These are phyloP conservation scores for Thraustochytrium striatum DNA, from an alignment of 352 stramenopile genomes.

Conservation along the genomic window DNA sequence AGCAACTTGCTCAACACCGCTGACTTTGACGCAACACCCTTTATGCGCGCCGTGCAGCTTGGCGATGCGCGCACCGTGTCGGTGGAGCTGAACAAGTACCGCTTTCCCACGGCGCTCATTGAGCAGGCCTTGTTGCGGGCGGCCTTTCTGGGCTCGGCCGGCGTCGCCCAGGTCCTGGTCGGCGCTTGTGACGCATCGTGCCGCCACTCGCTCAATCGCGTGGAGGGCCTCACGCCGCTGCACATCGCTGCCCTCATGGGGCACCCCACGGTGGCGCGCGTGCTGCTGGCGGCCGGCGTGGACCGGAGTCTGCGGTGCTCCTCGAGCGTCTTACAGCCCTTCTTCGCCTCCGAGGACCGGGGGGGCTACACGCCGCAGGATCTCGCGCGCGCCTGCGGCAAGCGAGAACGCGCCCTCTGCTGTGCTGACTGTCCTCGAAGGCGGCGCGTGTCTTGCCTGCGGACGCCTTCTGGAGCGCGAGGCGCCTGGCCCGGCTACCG, in stretches of 20 bases:
- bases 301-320: background rate
- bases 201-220: background rate
- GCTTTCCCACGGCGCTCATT: background rate
- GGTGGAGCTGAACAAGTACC: slow-evolving; percentile 19
- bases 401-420: background rate
- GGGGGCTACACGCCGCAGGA: background rate
- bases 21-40: slow-evolving; percentile 27
- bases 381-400: background rate
- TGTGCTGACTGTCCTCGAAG: slow-evolving; percentile 3
- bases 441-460: slow-evolving; percentile 1
- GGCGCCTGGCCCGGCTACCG: background rate
- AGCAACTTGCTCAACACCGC: slow-evolving; percentile 22
- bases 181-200: slow-evolving; percentile 26
- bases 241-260: slow-evolving; percentile 36
- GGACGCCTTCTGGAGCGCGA: slow-evolving; percentile 9
- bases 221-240: slow-evolving; percentile 39
- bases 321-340: background rate
- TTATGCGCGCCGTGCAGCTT: slow-evolving; percentile 31
- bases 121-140: slow-evolving; percentile 7
- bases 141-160: slow-evolving; percentile 7
- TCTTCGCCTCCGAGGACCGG: background rate
- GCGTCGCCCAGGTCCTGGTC: background rate
- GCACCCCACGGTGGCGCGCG: slow-evolving; percentile 20
- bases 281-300: slow-evolving; percentile 12
- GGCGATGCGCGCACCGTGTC: background rate